Evolutionary conservation across 176 grass and related monocot species (phyloP), one percentile per base, ranked within the genome.

Genomic region (Thinopyrum elongatum): DNA sequence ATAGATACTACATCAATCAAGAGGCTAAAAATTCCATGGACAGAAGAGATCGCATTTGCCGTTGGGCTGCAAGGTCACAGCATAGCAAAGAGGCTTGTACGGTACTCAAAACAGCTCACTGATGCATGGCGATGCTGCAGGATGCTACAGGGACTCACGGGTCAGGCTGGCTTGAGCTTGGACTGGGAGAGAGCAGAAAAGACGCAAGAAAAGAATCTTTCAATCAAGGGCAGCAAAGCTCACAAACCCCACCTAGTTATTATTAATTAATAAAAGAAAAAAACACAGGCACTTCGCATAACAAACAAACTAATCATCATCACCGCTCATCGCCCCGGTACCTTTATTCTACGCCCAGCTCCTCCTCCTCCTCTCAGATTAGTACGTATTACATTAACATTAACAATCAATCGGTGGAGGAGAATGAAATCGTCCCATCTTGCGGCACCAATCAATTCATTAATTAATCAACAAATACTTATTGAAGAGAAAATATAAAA

Each of bases 151-250:
- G 13, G 46, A 19, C 15, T 70, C 86, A 88, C 80, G 62, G 64
- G 74, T 77, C 29, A 85, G 73, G 36, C 79, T 67, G 80, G 62
- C 25, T 39, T 39, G 8, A 39, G 38, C 38, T 58, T 21, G 19
- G 55, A 58, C 16, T 5, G 16, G 2, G 16, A 16, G 42, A 14
- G 51, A n/a, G 19, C 26, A 28, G 34, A 71, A 61, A 81, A 70
- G 64, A 13, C 31, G 21, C 71, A 87, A 82, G 89, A 21, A 86
- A 87, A 82, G 84, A 79, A 90, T 90, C 89, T 83, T 90, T 57
- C 84, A 74, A 78, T 65, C 31, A 11, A 68, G 41, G 62, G 36
- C 5, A 8, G 26, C 69, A 15, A 47, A 64, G 58, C n/a, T 14
- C 26, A 4, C 2, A 12, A 35, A 5, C 21, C 65, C 65, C 65